A percentile compares a stretch with the other conserved stretches of the same genome.
Evolutionary conservation across 202 grass and related monocot genomes (phyloP).

Genomic region (Zoysia matrella): DNA sequence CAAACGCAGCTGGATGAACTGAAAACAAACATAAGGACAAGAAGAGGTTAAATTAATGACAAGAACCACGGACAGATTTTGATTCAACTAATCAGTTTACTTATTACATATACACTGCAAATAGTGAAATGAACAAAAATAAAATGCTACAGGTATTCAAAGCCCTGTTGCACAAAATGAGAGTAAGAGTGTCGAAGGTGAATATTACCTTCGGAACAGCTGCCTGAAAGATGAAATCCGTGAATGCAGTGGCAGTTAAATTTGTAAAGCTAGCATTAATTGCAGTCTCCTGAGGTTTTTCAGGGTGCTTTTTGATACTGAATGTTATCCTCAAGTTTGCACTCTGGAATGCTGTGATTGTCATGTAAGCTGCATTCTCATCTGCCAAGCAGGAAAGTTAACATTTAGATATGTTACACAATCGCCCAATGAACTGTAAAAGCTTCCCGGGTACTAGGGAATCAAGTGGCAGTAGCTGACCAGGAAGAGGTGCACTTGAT

Average conservation of each 20-base stretch:
- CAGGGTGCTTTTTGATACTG: conserved; percentile 77
- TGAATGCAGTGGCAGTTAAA: conserved; percentile 71
- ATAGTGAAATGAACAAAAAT: conserved; percentile 21
- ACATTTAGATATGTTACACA: conserved; percentile 9
- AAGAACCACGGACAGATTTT: conserved; percentile 1
- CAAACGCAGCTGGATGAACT: conserved; percentile 91
- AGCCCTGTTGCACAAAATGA: background rate
- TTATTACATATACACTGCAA: background rate
- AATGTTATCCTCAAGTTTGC: conserved; percentile 80
- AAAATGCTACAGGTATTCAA: background rate
- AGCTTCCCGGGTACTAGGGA: background rate
- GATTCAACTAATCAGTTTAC: conserved; percentile 19
- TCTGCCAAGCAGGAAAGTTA: conserved; percentile 45
- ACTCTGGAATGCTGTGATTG: conserved; percentile 93
- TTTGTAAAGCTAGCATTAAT: conserved; percentile 84
- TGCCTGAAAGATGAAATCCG: conserved; percentile 95
- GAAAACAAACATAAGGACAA: conserved; percentile 42
- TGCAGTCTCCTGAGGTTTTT: conserved; percentile 78
- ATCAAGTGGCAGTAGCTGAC: conserved; percentile 52
- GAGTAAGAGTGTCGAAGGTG: conserved; percentile 5
- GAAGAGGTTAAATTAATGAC: conserved; percentile 13
- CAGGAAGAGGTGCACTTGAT: conserved; percentile 60
- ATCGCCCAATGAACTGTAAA: background rate
- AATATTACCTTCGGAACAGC: conserved; percentile 92
- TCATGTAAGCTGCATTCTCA: conserved; percentile 53